Conservation (phyloP, 1,284 basidiomycete genomes). For the Megacollybia platyphylla region DNA sequence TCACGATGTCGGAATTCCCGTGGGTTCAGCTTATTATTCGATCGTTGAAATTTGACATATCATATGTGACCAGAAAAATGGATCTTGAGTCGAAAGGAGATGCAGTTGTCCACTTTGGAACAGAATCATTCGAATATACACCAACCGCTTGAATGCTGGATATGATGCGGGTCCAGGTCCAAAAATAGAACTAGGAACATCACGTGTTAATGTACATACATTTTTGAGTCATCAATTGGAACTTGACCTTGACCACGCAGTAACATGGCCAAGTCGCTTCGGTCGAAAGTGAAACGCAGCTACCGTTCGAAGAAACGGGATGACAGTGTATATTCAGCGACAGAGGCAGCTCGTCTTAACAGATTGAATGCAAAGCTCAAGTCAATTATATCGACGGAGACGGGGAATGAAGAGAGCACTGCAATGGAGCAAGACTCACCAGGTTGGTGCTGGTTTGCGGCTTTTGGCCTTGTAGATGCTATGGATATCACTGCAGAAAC, state of each 20-base stretch:
- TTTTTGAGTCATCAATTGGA: too few relatives aligned
- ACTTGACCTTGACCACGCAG: constrained; percentile 9
- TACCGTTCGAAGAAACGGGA: constrained; percentile 80
- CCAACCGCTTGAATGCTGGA: background rate
- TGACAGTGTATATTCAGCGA: constrained; percentile 62
- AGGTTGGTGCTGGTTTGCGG: constrained; percentile 59
- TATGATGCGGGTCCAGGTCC: too few relatives aligned
- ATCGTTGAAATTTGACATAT: background rate
- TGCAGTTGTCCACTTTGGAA: background rate
- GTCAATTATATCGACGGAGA: constrained; percentile 28
- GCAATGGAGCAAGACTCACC: constrained; percentile 22
- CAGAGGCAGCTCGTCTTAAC: constrained; percentile 74
- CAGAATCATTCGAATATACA: background rate
- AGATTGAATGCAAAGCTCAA: constrained; percentile 66
- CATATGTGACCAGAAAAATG: background rate
- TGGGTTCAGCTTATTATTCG: background rate
- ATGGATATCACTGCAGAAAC: constrained; percentile 37
- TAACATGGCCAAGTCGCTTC: constrained; percentile 84
- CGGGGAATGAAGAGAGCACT: constrained; percentile 24
- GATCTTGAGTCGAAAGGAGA: background rate
- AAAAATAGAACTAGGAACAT: too few relatives aligned
- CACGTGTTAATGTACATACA: too few relatives aligned
- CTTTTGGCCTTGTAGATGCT: constrained; percentile 44
- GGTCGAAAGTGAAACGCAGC: constrained; percentile 81
- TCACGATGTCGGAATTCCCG: constrained; percentile 28